Evolutionary conservation across 78 protist genomes (phyloP).

Genomic region (Bodo saltans): DNA sequence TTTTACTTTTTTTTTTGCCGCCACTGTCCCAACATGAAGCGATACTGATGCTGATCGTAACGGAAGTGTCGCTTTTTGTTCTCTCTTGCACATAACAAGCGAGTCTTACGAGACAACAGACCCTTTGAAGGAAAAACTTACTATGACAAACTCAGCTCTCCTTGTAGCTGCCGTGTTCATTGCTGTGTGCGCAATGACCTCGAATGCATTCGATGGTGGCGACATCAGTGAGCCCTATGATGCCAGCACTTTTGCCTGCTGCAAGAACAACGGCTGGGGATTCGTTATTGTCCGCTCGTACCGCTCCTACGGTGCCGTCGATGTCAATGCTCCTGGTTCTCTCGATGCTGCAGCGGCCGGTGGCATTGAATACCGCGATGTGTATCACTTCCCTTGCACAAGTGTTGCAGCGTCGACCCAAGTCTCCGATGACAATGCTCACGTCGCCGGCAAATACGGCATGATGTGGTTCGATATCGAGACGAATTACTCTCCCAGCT

Average conservation of each 20-base stretch:
- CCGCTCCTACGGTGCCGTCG: not conserved
- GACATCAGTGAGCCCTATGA: too few species aligned
- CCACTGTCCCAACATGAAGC: too few species aligned
- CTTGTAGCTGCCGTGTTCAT: too few species aligned
- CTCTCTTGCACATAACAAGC: too few species aligned
- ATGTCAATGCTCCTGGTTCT: not conserved
- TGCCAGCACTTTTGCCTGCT: not conserved
- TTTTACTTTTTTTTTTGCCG: too few species aligned
- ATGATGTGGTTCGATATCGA: slow-evolving; percentile 7
- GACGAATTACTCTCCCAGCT: not conserved
- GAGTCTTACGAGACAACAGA: too few species aligned
- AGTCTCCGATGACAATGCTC: not conserved
- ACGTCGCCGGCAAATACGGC: slow-evolving; percentile 1
- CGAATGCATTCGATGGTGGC: too few species aligned
- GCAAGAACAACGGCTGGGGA: not conserved
- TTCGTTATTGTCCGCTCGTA: not conserved
- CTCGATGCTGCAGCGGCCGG: not conserved
- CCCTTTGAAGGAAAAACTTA: too few species aligned
- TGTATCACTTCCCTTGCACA: not conserved
- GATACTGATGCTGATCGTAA: too few species aligned
- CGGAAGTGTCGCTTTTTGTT: too few species aligned
- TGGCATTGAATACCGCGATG: not conserved
- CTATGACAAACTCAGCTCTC: too few species aligned
- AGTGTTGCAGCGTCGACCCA: not conserved
- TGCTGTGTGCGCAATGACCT: too few species aligned